Percentiles rank a stretch among this genome's conserved stretches.
phyloP scores from a whole-genome alignment of 352 stramenopile species.

The Phytophthora citrophthora region DNA sequence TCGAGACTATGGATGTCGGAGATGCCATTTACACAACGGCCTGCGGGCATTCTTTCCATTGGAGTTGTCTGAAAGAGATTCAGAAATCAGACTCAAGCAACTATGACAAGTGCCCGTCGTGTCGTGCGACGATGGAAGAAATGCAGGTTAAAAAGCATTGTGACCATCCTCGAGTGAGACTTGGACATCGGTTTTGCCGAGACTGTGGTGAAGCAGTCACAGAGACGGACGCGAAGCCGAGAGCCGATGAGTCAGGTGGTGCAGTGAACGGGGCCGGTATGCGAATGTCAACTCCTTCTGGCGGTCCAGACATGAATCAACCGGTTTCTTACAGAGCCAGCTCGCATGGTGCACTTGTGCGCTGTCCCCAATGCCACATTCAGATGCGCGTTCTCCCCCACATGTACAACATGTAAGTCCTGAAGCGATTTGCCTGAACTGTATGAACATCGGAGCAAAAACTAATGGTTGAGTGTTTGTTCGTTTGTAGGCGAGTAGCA shows the following conservation, averaged over 20 bases:
- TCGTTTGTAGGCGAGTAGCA: constrained; percentile 63
- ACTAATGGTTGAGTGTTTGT: constrained; percentile 12
- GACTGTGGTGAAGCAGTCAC: constrained; percentile 72
- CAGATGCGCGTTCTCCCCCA: constrained; percentile 88
- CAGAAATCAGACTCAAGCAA: constrained; percentile 81
- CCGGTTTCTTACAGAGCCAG: constrained; percentile 79
- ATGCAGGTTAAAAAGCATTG: constrained; percentile 88
- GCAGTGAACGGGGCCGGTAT: constrained; percentile 6
- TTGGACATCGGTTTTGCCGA: constrained; percentile 80
- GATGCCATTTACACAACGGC: constrained; percentile 85
- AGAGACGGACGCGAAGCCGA: constrained; percentile 71
- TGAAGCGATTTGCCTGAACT: not conserved
- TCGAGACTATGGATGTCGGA: constrained; percentile 82
- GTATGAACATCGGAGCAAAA: not conserved
- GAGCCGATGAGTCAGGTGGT: constrained; percentile 44
- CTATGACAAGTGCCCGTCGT: constrained; percentile 87
- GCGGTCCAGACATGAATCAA: constrained; percentile 35
- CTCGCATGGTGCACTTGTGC: constrained; percentile 85
- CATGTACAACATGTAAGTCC: constrained; percentile 92
- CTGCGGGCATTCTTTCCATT: constrained; percentile 88
- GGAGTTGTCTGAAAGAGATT: constrained; percentile 85
- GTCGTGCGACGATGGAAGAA: constrained; percentile 73
- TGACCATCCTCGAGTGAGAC: constrained; percentile 82
- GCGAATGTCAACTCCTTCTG: constrained; percentile 34
- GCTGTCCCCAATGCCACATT: constrained; percentile 86